Percentiles rank a stretch among this genome's conserved stretches.
phyloP scores from a whole-genome alignment of 306 rosid genomes.

The Prunus kanzakura region DNA sequence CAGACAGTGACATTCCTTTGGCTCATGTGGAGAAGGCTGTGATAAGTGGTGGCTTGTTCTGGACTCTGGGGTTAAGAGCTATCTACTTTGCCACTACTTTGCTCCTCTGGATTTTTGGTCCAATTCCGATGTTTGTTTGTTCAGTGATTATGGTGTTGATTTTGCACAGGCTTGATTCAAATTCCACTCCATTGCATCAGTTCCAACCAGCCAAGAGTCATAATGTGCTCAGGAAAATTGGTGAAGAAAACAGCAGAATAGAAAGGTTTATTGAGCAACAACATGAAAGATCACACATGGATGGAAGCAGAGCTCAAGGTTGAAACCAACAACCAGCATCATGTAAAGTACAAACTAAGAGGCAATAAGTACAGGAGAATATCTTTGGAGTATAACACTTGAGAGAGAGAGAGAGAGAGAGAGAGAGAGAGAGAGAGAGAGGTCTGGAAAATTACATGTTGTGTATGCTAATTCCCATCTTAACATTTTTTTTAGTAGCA shows the following conservation, averaged over 20 bases:
- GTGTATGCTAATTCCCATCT: neutral
- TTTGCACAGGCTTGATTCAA: slow-evolving; percentile 8
- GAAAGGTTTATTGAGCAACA: neutral
- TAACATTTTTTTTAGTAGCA: neutral
- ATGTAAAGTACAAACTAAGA: neutral
- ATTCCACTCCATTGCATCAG: slow-evolving; percentile 8
- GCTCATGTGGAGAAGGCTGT: slow-evolving; percentile 7
- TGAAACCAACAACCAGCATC: neutral
- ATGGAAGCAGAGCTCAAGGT: neutral
- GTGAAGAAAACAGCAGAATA: neutral
- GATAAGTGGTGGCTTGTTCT: slow-evolving; percentile 1
- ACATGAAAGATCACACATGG: neutral
- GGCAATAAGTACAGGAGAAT: neutral
- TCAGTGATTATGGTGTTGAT: neutral
- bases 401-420: neutral
- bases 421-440: neutral
- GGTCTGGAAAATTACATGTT: neutral
- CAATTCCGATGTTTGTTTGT: slow-evolving; percentile 10
- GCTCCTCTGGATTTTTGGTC: slow-evolving; percentile 14
- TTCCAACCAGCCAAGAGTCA: neutral
- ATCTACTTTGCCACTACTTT: slow-evolving; percentile 6
- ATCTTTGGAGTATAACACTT: neutral
- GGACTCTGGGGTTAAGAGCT: slow-evolving; percentile 14
- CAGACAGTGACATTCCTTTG: slow-evolving; percentile 9
- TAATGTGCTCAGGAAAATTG: neutral